Evolutionary conservation across 2,329 filamentous ascomycete genomes (phyloP).

Genomic region (Albifimbria verrucaria): DNA sequence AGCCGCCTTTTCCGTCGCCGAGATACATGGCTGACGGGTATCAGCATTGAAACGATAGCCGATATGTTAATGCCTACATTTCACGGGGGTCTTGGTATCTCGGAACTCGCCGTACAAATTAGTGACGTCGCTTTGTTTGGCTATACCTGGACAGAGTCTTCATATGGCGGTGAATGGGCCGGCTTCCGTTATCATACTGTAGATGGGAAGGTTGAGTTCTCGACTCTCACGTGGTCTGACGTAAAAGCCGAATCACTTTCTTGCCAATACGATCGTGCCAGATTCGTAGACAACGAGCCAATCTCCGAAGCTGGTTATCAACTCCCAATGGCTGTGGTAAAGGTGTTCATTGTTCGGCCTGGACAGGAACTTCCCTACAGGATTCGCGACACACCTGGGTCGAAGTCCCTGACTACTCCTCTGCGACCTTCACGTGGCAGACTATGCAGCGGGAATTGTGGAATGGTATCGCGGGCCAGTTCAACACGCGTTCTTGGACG

Average conservation of each 20-base stretch:
- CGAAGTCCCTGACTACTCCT: neutral
- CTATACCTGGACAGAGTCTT: neutral
- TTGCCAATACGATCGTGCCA: neutral
- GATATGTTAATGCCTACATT: no score
- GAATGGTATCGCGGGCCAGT: conserved; percentile 6
- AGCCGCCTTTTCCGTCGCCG: no score
- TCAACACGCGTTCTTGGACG: no score
- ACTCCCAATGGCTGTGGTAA: conserved; percentile 5
- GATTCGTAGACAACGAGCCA: neutral
- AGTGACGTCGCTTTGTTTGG: conserved; percentile 1
- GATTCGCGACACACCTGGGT: conserved; percentile 10
- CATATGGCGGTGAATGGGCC: conserved; percentile 7
- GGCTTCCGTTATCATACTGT: conserved; percentile 14
- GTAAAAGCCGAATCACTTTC: conserved; percentile 3
- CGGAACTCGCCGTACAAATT: no score
- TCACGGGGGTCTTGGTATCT: no score
- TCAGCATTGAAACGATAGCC: no score
- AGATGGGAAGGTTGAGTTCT: conserved; percentile 6
- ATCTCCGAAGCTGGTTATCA: neutral
- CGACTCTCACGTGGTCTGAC: conserved; percentile 7
- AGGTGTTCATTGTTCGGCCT: conserved; percentile 12
- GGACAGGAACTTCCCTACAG: neutral
- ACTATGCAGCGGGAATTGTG: neutral
- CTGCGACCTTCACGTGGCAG: neutral
- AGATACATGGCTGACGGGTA: no score